Evolutionary conservation across 2,329 filamentous ascomycete genomes (phyloP).

Genomic region (Colletotrichum trifolii): DNA sequence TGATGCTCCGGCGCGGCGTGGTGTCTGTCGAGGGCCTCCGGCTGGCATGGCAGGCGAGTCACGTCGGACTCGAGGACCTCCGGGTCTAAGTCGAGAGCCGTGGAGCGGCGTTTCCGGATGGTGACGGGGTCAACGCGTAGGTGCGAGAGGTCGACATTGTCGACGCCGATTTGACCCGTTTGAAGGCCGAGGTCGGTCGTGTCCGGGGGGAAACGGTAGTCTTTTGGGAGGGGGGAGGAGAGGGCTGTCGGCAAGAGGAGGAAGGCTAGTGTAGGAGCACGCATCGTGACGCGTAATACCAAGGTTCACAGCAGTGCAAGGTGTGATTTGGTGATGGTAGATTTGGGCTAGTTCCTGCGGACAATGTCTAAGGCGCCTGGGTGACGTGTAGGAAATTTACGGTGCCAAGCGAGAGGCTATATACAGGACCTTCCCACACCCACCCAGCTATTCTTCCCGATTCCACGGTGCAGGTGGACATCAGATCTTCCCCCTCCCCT

Average conservation of each 20-base stretch:
- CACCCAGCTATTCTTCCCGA: too few species aligned
- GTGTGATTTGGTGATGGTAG: too few species aligned
- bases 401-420: too few species aligned
- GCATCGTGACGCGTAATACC: neutral
- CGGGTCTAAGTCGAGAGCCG: neutral
- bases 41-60: neutral
- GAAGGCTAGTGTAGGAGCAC: too few species aligned
- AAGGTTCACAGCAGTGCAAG: neutral
- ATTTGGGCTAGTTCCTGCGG: too few species aligned
- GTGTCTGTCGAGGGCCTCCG: too few species aligned
- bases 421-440: too few species aligned
- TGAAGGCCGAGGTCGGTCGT: neutral
- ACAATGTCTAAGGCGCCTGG: too few species aligned
- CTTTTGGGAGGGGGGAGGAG: slow-evolving; percentile 11
- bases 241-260: neutral
- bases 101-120: neutral
- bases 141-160: slow-evolving; percentile 21
- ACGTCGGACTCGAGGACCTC: neutral
- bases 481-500: too few species aligned
- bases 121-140: slow-evolving; percentile 30
- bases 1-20: neutral
- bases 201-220: slow-evolving; percentile 1
- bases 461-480: too few species aligned
- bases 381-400: too few species aligned
- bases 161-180: slow-evolving; percentile 30